These are phyloP conservation scores for Cystobasidium pallidum DNA, from an alignment of 1,284 basidiomycete species.

Conservation along the genomic window DNA sequence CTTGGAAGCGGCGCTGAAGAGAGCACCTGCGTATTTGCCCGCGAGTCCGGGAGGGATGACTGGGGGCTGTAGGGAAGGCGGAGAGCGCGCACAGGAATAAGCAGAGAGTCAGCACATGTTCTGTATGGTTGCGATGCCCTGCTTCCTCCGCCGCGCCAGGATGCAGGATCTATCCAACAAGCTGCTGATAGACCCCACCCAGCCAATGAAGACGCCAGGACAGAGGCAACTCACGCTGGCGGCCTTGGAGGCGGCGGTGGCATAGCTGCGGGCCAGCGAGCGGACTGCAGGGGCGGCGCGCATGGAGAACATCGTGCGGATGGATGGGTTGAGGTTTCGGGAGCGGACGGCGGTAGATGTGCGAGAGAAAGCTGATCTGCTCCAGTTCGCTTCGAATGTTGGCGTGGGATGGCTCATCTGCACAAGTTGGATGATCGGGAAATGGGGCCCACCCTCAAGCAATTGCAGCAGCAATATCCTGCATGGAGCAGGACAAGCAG, in stretches of 20 bases:
- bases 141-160: too few relatives aligned
- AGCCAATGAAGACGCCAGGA: slow-evolving; percentile 22
- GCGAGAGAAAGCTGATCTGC: too few relatives aligned
- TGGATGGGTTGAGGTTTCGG: neutral
- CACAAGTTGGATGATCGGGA: neutral
- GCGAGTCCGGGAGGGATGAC: slow-evolving; percentile 59
- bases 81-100: neutral
- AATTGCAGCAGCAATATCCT: neutral
- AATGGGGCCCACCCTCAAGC: neutral
- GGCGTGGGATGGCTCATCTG: too few relatives aligned
- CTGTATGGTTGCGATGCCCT: too few relatives aligned
- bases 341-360: neutral
- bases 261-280: slow-evolving; percentile 36
- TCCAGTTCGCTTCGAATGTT: too few relatives aligned
- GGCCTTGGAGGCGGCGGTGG: slow-evolving; percentile 36
- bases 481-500: too few relatives aligned
- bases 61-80: slow-evolving; percentile 39
- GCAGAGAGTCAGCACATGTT: too few relatives aligned
- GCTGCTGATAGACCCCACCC: too few relatives aligned
- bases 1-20: slow-evolving; percentile 86
- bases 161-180: too few relatives aligned
- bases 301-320: slow-evolving; percentile 15
- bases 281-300: slow-evolving; percentile 28
- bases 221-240: slow-evolving; percentile 24
- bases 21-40: slow-evolving; percentile 91